Percentiles rank a stretch among this genome's conserved stretches.
phyloP scores from a whole-genome alignment of 2,329 filamentous ascomycete species.

The Xenoacremonium recifei region DNA sequence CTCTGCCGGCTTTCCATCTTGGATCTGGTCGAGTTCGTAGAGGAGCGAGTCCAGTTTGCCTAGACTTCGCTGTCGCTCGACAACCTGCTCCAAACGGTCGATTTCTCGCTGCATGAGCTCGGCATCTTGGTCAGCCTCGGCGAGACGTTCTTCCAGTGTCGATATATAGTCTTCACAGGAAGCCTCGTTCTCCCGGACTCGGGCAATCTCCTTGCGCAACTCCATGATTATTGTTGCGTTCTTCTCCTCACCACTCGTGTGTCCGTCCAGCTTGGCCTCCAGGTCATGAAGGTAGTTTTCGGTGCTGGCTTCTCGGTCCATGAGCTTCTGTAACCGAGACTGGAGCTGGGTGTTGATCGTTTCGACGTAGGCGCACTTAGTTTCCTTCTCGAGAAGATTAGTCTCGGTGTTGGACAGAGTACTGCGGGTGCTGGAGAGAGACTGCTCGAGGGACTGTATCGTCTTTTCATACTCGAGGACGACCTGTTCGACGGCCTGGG shows the following conservation, averaged over 20 bases:
- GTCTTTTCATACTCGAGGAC: conserved; percentile 98
- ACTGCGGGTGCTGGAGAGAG: conserved; percentile 81
- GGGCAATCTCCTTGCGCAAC: conserved; percentile 85
- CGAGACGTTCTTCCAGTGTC: conserved; percentile 89
- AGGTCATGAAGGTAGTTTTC: conserved; percentile 92
- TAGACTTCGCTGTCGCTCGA: conserved; percentile 91
- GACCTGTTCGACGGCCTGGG: conserved; percentile 92
- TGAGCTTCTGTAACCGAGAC: conserved; percentile 83
- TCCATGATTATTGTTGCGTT: conserved; percentile 82
- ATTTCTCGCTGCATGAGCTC: conserved; percentile 98
- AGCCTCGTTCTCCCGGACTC: conserved; percentile 85
- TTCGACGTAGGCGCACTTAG: conserved; percentile 88
- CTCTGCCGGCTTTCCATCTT: conserved; percentile 50
- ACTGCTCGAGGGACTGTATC: conserved; percentile 89
- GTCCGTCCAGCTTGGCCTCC: conserved; percentile 85
- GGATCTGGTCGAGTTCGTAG: conserved; percentile 81
- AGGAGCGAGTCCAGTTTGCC: conserved; percentile 92
- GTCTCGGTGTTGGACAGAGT: conserved; percentile 85
- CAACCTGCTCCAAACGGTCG: conserved; percentile 87
- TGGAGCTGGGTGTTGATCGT: conserved; percentile 90
- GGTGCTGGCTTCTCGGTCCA: conserved; percentile 87
- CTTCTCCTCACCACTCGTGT: conserved; percentile 89
- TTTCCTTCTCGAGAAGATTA: conserved; percentile 85
- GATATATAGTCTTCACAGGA: conserved; percentile 96
- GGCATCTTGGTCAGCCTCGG: conserved; percentile 92